Evolutionary conservation across 257 asterid genomes (phyloP), one percentile per base, ranked within the genome.

Genomic region (Lycium ferocissimum): DNA sequence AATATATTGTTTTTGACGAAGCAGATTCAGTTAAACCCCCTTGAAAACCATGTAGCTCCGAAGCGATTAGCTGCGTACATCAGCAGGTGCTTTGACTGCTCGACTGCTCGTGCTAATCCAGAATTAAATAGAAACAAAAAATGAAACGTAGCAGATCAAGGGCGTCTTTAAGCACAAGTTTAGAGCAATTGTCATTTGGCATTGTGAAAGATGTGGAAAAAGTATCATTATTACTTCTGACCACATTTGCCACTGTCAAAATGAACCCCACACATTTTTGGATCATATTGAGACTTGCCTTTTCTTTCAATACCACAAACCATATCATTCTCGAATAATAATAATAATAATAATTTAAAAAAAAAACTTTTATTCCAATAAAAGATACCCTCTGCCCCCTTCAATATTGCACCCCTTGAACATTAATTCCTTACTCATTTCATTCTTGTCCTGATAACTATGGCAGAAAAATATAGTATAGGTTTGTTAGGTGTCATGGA

Each of bases 401-500:
- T 7, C 47, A 18, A 8, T 9, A 5, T 67, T 1, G 1, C 8
- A 2, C 76, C 45, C 45, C 45, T 40, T 40, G 45, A 2, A 40
- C 45, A 40, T 51, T 51, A 13, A 49, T 38, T 84, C 87, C 63
- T 72, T 38, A 54, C 71, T 49, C 70, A 56, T 2, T 18, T 40
- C 67, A 2, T 13, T 59, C 33, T 49, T 15, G 51, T 7, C 26
- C 3, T 35, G 66, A 33, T 13, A n/a, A 53, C 54, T 70, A 93
- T 92, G 95, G 91, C 91, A 61, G 91, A 89, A 18, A 85, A 83
- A 73, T 83, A 63, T 66, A 80, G 53, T 17, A n/a, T 81, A 43
- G 45, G 90, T 78, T 82, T 89, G 72, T 7, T 89, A 71, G 92
- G 87, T 5, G 80, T 86, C 53, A 91, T 92, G 94, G 96, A 92